Conservation (phyloP, 2,329 filamentous ascomycete genomes). For the Cercospora citrullina region DNA sequence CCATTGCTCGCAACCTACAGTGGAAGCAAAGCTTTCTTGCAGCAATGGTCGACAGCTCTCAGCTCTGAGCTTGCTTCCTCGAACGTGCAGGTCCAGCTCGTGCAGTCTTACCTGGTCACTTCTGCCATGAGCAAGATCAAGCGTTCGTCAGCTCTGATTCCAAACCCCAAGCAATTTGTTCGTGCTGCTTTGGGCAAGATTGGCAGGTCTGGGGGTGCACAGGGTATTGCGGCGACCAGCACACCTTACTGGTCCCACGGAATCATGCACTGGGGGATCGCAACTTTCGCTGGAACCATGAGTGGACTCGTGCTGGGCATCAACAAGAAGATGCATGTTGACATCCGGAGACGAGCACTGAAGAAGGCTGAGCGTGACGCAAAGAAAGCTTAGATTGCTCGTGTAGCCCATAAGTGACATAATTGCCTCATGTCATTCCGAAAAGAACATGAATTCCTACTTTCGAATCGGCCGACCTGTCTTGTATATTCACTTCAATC, state of each 20-base stretch:
- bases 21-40: conserved; percentile 95
- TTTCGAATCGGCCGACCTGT: neutral
- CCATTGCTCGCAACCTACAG: conserved; percentile 94
- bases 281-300: conserved; percentile 60
- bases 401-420: neutral
- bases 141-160: conserved; percentile 73
- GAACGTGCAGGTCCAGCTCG: conserved; percentile 85
- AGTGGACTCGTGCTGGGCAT: conserved; percentile 57
- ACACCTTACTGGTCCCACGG: conserved; percentile 94
- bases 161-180: conserved; percentile 81
- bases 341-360: conserved; percentile 78
- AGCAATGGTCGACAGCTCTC: conserved; percentile 89
- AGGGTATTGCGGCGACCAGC: conserved; percentile 77
- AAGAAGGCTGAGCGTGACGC: conserved; percentile 80
- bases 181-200: conserved; percentile 75
- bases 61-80: conserved; percentile 77
- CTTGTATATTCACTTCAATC: neutral
- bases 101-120: conserved; percentile 89
- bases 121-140: conserved; percentile 97
- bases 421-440: neutral
- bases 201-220: conserved; percentile 72
- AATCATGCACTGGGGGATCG: conserved; percentile 79
- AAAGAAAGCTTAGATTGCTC: conserved; percentile 57
- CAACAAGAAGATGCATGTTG: conserved; percentile 73
- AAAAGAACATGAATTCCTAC: neutral